phyloP scores from a whole-genome alignment of 257 asterid species.

The Solanum gandarillasii region DNA sequence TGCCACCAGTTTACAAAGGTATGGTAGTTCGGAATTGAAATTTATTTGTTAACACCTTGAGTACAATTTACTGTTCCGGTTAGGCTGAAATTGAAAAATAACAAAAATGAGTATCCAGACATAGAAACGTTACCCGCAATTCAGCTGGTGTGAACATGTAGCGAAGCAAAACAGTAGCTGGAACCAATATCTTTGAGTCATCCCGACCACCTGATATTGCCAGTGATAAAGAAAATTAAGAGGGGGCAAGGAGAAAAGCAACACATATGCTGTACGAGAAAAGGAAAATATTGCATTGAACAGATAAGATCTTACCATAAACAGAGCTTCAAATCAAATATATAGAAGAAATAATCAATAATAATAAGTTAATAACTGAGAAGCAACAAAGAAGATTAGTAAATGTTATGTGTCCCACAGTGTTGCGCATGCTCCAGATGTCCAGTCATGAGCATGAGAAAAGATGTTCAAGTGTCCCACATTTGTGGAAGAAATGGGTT shows the following conservation, averaged over 20 bases:
- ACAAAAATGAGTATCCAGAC: not conserved
- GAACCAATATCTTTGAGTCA: slow-evolving; percentile 66
- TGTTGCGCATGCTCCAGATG: not conserved
- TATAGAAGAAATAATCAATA: not conserved
- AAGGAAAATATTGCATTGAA: not conserved
- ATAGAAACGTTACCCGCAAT: slow-evolving; percentile 51
- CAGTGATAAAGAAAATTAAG: slow-evolving; percentile 2
- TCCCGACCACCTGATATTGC: slow-evolving; percentile 79
- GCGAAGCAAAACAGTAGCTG: slow-evolving; percentile 78
- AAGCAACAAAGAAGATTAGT: not conserved
- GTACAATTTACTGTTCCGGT: not conserved
- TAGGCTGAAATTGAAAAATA: not conserved
- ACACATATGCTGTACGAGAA: not conserved
- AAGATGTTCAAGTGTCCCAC: not conserved
- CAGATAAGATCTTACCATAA: not conserved
- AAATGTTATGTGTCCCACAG: not conserved
- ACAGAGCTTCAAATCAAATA: not conserved
- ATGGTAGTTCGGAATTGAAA: not conserved
- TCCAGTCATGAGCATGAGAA: not conserved
- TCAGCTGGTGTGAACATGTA: slow-evolving; percentile 89
- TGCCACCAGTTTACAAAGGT: not conserved
- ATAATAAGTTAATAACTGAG: not conserved
- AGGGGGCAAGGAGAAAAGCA: not conserved
- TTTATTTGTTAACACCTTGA: not conserved
- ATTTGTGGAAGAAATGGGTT: not conserved